phyloP scores from a whole-genome alignment of 2,329 filamentous ascomycete species.

The Botrytis medusae region DNA sequence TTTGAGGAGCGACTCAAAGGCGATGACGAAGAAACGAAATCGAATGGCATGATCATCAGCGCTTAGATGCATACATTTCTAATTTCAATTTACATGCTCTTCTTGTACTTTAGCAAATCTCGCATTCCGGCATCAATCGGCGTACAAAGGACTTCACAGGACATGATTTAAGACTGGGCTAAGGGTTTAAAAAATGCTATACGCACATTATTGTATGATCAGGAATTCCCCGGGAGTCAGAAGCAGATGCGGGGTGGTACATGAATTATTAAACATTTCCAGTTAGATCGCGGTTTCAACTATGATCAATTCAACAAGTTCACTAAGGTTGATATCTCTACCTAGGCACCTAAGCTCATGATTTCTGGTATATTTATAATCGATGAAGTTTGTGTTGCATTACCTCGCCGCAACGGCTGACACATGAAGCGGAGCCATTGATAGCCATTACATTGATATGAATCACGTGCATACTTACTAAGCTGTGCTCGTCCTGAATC shows the following conservation, averaged over 20 bases:
- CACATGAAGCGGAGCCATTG: not conserved
- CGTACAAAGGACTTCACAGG: conserved; percentile 9
- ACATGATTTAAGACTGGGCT: not conserved
- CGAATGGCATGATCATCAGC: conserved; percentile 23
- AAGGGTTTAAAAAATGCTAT: conserved; percentile 2
- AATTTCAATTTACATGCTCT: not conserved
- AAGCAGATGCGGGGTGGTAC: not conserved
- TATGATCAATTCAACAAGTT: not conserved
- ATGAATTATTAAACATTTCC: not conserved
- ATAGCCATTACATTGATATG: not conserved
- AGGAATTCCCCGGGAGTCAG: not conserved
- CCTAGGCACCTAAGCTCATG: not conserved
- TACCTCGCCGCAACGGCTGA: not conserved
- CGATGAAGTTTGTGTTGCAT: not conserved
- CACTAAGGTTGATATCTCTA: not conserved
- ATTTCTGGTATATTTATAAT: not conserved
- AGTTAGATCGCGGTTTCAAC: not conserved
- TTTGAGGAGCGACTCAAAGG: conserved; percentile 35
- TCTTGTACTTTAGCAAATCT: conserved; percentile 19
- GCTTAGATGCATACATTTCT: not conserved
- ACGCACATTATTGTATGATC: conserved; percentile 14
- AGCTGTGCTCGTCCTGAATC: not conserved
- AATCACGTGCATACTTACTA: not conserved
- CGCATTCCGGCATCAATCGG: conserved; percentile 19
- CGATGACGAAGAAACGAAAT: conserved; percentile 27